These are phyloP conservation scores for Fusarium solani-melongenae DNA, from an alignment of 2,329 filamentous ascomycete genomes.

Conservation along the genomic window DNA sequence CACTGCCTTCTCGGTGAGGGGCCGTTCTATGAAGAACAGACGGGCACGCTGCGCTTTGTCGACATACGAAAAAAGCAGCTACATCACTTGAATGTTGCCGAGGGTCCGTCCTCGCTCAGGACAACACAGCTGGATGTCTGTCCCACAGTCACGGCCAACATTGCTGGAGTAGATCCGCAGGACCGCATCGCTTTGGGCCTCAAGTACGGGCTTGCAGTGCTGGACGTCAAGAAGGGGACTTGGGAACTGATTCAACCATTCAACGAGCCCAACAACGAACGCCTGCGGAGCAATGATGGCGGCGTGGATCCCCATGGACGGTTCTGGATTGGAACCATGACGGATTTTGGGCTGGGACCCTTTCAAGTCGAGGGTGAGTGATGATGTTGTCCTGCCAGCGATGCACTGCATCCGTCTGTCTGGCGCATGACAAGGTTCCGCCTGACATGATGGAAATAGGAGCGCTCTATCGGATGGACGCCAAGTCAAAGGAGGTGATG, in stretches of 20 bases:
- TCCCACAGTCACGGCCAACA: conserved; percentile 80
- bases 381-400: not conserved
- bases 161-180: conserved; percentile 70
- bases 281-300: conserved; percentile 82
- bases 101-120: conserved; percentile 71
- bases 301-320: conserved; percentile 82
- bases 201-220: conserved; percentile 84
- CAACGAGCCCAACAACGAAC: conserved; percentile 56
- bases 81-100: conserved; percentile 74
- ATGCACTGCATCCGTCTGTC: not conserved
- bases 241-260: conserved; percentile 67
- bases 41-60: conserved; percentile 77
- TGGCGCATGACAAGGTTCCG: not conserved
- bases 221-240: conserved; percentile 70
- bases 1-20: conserved; percentile 78
- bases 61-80: conserved; percentile 85
- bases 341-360: conserved; percentile 69
- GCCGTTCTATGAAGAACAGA: conserved; percentile 76
- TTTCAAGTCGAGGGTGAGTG: conserved; percentile 69
- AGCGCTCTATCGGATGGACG: conserved; percentile 76
- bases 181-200: conserved; percentile 80
- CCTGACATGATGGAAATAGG: conserved; percentile 58
- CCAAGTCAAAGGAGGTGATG: conserved; percentile 68
- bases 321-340: conserved; percentile 91
- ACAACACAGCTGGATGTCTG: conserved; percentile 67